Conservation (phyloP, 1,284 basidiomycete species). For the Ustilago xerochloae region DNA sequence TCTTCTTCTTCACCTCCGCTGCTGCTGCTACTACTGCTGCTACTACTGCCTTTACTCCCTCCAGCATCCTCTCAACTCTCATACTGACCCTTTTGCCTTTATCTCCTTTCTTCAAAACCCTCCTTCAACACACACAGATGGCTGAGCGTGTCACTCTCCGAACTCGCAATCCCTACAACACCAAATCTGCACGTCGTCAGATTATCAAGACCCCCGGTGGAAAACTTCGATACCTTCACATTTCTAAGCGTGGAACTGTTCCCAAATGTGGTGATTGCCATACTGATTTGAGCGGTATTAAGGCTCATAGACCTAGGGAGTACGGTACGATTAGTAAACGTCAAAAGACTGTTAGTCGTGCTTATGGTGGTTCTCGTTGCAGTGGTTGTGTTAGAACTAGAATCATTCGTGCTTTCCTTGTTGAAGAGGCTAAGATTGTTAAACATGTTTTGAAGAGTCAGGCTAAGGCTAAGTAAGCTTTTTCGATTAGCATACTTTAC, state of each 20-base stretch:
- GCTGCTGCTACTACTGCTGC: background rate
- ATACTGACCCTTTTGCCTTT: background rate
- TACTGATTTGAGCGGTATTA: constrained; percentile 60
- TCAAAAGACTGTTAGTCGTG: constrained; percentile 65
- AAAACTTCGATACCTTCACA: constrained; percentile 88
- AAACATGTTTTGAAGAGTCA: constrained; percentile 98
- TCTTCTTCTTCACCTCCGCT: background rate
- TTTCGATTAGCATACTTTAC: background rate
- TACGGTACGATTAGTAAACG: constrained; percentile 65
- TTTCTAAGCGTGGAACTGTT: constrained; percentile 84
- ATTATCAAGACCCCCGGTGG: constrained; percentile 97
- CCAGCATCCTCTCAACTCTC: background rate
- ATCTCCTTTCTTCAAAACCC: too few species aligned
- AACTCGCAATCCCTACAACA: constrained; percentile 99
- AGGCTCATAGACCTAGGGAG: constrained; percentile 65
- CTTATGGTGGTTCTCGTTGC: constrained; percentile 67
- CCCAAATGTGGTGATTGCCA: constrained; percentile 81
- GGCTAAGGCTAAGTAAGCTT: constrained; percentile 56
- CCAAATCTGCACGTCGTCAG: constrained; percentile 92
- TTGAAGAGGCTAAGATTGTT: constrained; percentile 99
- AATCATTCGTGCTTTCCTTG: constrained; percentile 97
- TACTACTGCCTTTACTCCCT: background rate
- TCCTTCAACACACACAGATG: too few species aligned
- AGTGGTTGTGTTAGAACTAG: constrained; percentile 63
- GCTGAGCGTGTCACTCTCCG: constrained; percentile 99